phyloP scores from a whole-genome alignment of 225 moss, liverwort and hornwort species.

The Pseudisothecium myosuroides region DNA sequence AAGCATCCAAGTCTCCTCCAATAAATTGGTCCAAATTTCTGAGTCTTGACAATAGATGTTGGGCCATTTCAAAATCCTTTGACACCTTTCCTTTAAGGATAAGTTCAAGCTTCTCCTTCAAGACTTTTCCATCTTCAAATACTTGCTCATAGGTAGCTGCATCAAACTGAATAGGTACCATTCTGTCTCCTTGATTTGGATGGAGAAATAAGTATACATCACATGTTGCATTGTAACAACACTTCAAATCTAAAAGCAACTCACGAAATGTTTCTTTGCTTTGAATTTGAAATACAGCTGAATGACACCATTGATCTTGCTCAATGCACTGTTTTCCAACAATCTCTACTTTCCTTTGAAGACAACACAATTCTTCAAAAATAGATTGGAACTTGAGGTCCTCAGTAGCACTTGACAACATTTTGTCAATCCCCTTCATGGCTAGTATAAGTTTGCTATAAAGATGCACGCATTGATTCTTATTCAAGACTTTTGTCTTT shows the following conservation, averaged over 20 bases:
- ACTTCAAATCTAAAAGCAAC: not conserved
- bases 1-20: no score
- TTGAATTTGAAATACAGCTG: not conserved
- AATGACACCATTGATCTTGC: not conserved
- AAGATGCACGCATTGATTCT: no score
- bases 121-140: not conserved
- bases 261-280: not conserved
- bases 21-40: not conserved
- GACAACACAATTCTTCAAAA: not conserved
- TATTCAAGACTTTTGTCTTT: no score
- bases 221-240: not conserved
- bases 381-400: not conserved
- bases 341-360: not conserved
- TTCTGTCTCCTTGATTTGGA: not conserved
- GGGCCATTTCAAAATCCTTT: no score
- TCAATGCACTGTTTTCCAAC: not conserved
- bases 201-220: not conserved
- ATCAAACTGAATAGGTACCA: not conserved
- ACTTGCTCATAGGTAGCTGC: not conserved
- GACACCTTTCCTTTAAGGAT: no score
- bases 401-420: no score
- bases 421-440: no score
- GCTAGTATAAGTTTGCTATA: no score
- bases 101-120: not conserved
- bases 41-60: not conserved